Base-by-base conservation (phyloP, 495 filamentous ascomycete genomes). In the Apiosordaria backusii region DNA sequence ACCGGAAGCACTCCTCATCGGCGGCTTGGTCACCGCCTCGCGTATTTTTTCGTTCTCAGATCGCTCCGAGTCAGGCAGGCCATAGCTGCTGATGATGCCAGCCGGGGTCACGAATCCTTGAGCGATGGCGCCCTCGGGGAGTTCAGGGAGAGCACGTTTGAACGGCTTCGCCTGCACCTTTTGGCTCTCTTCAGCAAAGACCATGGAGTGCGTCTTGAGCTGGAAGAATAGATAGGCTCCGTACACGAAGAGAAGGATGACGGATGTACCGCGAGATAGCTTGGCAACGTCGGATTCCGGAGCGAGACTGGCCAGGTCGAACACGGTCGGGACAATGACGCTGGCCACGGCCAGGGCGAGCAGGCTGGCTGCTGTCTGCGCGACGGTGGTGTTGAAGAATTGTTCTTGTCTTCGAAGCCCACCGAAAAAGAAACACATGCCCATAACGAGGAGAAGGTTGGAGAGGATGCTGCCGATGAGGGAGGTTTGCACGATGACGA, bases 351-450 rank as follows among this genome's bases (percentile, higher is more conserved):
- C 89, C 21, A 97, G 79, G 3, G 92, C 87, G 1, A 97, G 82
- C 16, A 97, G 76, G 78, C 87, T 91, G 26, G 92, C 87, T 1
- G 93, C 92, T 0, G 93, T 97, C 74, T 96, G 92, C 1, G 93
- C 93, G n/a, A 97, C 93, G 2, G 89, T 91, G 1, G 90, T 86
- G 79, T 97, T 97, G 84, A 97, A 97, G 74, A 86, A 88, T 69
- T 97, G 93, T 72, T 97, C 90, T 29, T 85, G 67, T 22, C 93
- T 87, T 59, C 89, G 87, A 58, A 95, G 75, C 27, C 93, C 93
- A 29, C 93, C 93, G 60, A 90, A 90, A 78, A 96, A 92, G 82
- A 97, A 97, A 74, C 88, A 93, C 89, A 95, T 93, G 19, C 93
- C 93, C 80, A 97, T 81, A 45, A 97, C 94, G 21, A 97, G 84